Base-by-base conservation (phyloP, 495 filamentous ascomycete genomes). In the Amorphotheca resinae region DNA sequence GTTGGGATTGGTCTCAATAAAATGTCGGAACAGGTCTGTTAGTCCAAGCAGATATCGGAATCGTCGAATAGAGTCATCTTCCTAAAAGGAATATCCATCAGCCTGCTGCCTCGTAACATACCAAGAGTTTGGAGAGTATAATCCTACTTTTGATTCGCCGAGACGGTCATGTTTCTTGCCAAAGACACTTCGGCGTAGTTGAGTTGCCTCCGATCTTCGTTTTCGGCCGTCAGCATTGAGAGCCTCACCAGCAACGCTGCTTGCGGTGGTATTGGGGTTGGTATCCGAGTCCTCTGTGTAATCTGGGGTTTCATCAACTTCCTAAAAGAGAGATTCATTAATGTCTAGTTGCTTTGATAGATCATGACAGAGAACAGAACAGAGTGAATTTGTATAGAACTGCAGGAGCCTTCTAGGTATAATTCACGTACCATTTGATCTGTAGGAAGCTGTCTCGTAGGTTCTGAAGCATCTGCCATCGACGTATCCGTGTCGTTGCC, bases 1-100 rank as follows among this genome's bases (percentile, higher is more conserved):
- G 51, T 95, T 84, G 1, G 87, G 91, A 56, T 93, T 99, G 15
- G 87, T 82, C 56, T 95, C 87, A 65, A 99, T 99, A 62, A 99
- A 99, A 63, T 99, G 93, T 47, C 93, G 84, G 68, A 99, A 99
- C 16, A 99, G 74, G 56, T 99, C 93, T 34, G 93, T 99, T 37
- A 96, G 68, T 20, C 93, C 93, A 5, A 99, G 74, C 1, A 99
- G 79, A 56, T 99, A 96, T 38, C 87, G 84, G 59, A 96, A 98
- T 58, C 93, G 73, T 51, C 91, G 78, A 57, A 95, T 85, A 0
- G 87, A 88, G 54, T 99, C 93, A 67, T 94, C 85, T 63, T 95
- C 89, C 86, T 93, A 54, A 42, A 39, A 36, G 1, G 9, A 28
- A 11, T 28, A 28, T 28, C 11, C 11, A 11, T 28, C 11, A 28